A percentile compares a stretch with the other conserved stretches of the same genome.
phyloP scores from a whole-genome alignment of 768 basidiomycete species.

The Boletus rufocinnamomeus region DNA sequence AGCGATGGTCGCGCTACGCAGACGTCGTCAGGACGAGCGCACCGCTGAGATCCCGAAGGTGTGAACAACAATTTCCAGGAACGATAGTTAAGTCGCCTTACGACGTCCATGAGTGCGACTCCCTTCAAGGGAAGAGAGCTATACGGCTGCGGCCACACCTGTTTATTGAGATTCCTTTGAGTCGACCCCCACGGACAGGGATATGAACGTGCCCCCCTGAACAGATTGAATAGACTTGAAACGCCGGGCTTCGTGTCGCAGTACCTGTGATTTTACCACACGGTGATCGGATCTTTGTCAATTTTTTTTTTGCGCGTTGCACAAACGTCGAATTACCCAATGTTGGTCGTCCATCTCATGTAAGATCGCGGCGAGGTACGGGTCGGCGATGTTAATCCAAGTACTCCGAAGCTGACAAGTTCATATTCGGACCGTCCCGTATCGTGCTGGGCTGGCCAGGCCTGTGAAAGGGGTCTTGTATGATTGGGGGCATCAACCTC shows the following conservation, averaged over 20 bases:
- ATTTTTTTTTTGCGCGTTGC: background rate
- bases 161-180: background rate
- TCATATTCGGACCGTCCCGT: background rate
- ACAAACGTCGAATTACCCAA: background rate
- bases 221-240: background rate
- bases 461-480: background rate
- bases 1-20: background rate
- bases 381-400: background rate
- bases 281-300: background rate
- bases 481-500: background rate
- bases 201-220: background rate
- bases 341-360: background rate
- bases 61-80: background rate
- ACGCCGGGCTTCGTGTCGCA: background rate
- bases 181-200: background rate
- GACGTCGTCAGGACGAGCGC: background rate
- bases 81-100: background rate
- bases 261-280: background rate
- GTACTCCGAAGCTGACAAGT: background rate
- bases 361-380: constrained; percentile 1
- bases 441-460: too few species aligned
- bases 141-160: background rate
- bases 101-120: background rate
- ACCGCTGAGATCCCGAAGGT: background rate
- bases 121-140: background rate